Percentiles rank a stretch among this genome's conserved stretches.
These are phyloP conservation scores for Phialophora expanda DNA, from an alignment of 2,329 filamentous ascomycete species.

Conservation along the genomic window DNA sequence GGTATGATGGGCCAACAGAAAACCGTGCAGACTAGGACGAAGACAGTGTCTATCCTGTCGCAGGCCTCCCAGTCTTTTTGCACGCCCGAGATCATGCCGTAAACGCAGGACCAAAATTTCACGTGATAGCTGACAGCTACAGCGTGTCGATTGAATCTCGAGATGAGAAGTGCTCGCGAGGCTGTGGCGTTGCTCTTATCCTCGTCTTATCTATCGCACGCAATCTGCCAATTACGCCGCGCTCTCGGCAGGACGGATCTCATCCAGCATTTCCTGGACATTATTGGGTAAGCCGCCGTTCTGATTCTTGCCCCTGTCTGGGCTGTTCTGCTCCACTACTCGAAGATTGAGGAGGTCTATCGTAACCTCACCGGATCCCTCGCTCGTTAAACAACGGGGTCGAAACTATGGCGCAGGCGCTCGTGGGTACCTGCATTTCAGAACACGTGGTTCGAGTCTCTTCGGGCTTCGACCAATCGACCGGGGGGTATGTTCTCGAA, in stretches of 20 bases:
- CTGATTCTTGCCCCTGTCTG: neutral
- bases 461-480: conserved; percentile 5
- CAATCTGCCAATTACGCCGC: conserved; percentile 21
- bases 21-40: conserved; percentile 58
- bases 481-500: neutral
- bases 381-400: neutral
- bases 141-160: conserved; percentile 15
- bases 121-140: neutral
- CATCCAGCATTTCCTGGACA: neutral
- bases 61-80: conserved; percentile 57
- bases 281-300: conserved; percentile 3
- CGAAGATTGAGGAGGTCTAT: neutral
- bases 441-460: conserved; percentile 21
- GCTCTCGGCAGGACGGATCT: conserved; percentile 18
- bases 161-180: conserved; percentile 17
- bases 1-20: conserved; percentile 61
- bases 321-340: conserved; percentile 11
- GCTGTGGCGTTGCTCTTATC: conserved; percentile 26
- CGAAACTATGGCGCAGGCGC: conserved; percentile 4
- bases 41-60: conserved; percentile 59
- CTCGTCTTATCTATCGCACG: conserved; percentile 18
- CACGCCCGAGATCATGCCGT: conserved; percentile 44
- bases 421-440: conserved; percentile 28
- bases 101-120: neutral
- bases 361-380: neutral